Conservation (phyloP, 371 early-diverging fungal genomes). For the Caulochytrium protostelioides region DNA sequence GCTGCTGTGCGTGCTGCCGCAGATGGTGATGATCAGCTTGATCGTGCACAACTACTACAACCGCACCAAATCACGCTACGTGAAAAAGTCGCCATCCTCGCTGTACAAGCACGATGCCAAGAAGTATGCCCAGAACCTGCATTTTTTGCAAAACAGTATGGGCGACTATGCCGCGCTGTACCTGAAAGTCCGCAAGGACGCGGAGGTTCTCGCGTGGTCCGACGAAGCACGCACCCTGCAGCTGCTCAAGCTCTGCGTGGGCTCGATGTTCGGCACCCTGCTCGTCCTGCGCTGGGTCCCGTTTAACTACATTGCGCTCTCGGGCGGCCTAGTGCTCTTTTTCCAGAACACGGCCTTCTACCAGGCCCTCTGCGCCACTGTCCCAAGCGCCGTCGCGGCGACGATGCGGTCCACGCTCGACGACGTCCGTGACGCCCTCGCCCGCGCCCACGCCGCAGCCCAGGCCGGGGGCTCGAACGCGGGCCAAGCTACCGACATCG, state of each 20-base stretch:
- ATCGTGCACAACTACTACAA: conserved; percentile 14
- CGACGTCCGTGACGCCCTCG: conserved; percentile 9
- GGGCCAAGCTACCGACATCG: conserved; percentile 5
- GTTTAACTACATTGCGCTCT: conserved; percentile 8
- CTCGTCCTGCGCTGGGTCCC: conserved; percentile 9
- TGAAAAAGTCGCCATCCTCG: too few species aligned
- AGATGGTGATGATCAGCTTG: conserved; percentile 11
- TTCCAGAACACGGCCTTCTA: conserved; percentile 16
- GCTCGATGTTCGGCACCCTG: conserved; percentile 8
- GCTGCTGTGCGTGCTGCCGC: conserved; percentile 7
- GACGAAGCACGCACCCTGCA: conserved; percentile 11
- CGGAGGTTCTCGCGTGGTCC: conserved; percentile 11
- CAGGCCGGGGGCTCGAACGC: too few species aligned
- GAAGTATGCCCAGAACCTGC: conserved; percentile 6
- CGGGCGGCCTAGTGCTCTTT: conserved; percentile 13
- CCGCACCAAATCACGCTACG: conserved; percentile 13
- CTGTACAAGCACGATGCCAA: background rate
- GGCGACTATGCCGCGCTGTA: conserved; percentile 12
- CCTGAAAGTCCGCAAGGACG: conserved; percentile 7
- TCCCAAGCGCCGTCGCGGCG: conserved; percentile 12
- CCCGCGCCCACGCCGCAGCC: conserved; percentile 4
- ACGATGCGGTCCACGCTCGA: conserved; percentile 9
- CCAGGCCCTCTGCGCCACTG: conserved; percentile 12
- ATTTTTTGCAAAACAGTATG: conserved; percentile 31
- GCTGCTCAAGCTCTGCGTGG: background rate